phyloP scores from a whole-genome alignment of 2,329 filamentous ascomycete genomes.

The Apiospora marii region DNA sequence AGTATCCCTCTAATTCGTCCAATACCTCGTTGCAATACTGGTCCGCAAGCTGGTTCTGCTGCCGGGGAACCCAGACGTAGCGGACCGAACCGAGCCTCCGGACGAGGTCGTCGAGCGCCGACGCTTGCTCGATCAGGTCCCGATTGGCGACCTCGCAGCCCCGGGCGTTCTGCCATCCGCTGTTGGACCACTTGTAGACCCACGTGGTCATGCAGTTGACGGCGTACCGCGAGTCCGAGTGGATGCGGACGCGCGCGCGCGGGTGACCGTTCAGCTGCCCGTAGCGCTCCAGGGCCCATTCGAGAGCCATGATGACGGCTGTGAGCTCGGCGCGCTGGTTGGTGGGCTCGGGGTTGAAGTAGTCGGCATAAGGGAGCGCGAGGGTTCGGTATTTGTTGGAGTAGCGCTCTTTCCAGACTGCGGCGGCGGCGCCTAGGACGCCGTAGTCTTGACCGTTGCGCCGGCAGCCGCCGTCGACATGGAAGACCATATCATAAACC shows the following conservation, averaged over 20 bases:
- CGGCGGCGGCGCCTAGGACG: conserved; percentile 43
- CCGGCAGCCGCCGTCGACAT: conserved; percentile 45
- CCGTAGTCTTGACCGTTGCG: conserved; percentile 36
- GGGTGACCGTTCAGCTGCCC: conserved; percentile 31
- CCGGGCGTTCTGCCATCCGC: conserved; percentile 43
- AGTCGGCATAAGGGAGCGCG: conserved; percentile 21
- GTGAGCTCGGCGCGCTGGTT: conserved; percentile 47
- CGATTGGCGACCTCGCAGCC: conserved; percentile 43
- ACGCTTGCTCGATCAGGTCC: conserved; percentile 44
- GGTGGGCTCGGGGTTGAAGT: conserved; percentile 33
- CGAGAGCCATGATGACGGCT: conserved; percentile 55
- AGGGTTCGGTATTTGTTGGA: conserved; percentile 3
- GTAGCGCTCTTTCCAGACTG: conserved; percentile 30
- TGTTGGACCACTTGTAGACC: conserved; percentile 42
- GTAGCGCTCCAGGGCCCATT: conserved; percentile 50
- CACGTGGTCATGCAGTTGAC: conserved; percentile 43
- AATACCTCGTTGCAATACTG: conserved; percentile 40
- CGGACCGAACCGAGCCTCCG: conserved; percentile 38
- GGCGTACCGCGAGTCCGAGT: conserved; percentile 47
- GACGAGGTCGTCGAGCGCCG: conserved; percentile 37
- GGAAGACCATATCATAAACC: conserved; percentile 45
- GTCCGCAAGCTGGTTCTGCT: conserved; percentile 44
- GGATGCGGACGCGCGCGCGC: conserved; percentile 39
- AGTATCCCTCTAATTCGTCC: conserved; percentile 32
- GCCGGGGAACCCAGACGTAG: conserved; percentile 45